phyloP scores from a whole-genome alignment of 371 early-diverging fungal genomes.

The Mucor lusitanicus region DNA sequence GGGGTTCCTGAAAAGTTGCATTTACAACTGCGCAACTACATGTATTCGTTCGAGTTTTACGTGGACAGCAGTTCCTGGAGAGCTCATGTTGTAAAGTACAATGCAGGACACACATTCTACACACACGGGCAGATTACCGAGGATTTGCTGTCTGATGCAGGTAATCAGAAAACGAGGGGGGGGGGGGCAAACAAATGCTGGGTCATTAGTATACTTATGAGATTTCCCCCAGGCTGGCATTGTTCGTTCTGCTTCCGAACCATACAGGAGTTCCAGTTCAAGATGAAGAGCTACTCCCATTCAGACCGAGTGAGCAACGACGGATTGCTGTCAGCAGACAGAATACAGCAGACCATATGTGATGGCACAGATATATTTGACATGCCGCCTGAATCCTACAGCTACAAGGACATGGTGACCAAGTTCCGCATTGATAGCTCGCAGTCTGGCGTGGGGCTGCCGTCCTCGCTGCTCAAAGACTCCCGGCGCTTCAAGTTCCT shows the following conservation, averaged over 20 bases:
- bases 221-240: slow-evolving; percentile 22
- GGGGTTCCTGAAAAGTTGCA: slow-evolving; percentile 50
- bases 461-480: slow-evolving; percentile 29
- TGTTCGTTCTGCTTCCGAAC: slow-evolving; percentile 46
- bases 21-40: slow-evolving; percentile 49
- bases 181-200: neutral
- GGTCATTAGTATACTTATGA: neutral
- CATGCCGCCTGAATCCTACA: slow-evolving; percentile 58
- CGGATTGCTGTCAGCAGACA: slow-evolving; percentile 6
- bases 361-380: slow-evolving; percentile 41
- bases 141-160: slow-evolving; percentile 53
- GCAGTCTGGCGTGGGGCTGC: slow-evolving; percentile 39
- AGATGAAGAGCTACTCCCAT: slow-evolving; percentile 50
- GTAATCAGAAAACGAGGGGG: slow-evolving; percentile 38
- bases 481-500: slow-evolving; percentile 40
- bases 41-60: slow-evolving; percentile 61
- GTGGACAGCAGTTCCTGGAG: slow-evolving; percentile 49
- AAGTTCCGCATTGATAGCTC: slow-evolving; percentile 39
- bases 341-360: slow-evolving; percentile 30
- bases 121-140: slow-evolving; percentile 38
- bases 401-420: slow-evolving; percentile 44
- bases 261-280: slow-evolving; percentile 44
- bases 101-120: slow-evolving; percentile 29
- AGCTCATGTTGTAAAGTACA: slow-evolving; percentile 40
- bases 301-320: slow-evolving; percentile 25